A percentile compares a stretch with the other conserved stretches of the same genome.
phyloP scores from a whole-genome alignment of 2,329 filamentous ascomycete species.

The Aphanocladium album region DNA sequence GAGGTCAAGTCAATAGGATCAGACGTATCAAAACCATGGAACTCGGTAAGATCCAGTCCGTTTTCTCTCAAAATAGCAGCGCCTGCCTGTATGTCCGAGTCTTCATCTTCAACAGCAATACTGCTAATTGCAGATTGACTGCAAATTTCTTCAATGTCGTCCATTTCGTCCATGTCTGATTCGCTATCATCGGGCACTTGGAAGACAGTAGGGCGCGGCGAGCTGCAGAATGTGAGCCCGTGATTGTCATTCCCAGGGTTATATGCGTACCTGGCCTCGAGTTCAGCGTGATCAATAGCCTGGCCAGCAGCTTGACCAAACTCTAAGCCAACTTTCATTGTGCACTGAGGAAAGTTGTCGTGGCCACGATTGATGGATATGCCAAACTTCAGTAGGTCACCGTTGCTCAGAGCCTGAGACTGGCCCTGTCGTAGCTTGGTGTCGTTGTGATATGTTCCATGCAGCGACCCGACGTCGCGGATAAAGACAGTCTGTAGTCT shows the following conservation, averaged over 20 bases:
- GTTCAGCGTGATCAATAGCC: too few species aligned
- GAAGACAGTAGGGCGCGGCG: slow-evolving; percentile 29
- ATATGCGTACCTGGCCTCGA: background rate
- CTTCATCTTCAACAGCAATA: slow-evolving; percentile 21
- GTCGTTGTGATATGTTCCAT: slow-evolving; percentile 46
- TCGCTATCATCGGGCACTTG: slow-evolving; percentile 40
- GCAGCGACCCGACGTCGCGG: slow-evolving; percentile 44
- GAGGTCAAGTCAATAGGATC: slow-evolving; percentile 11
- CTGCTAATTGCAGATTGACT: slow-evolving; percentile 16
- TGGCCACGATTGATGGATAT: slow-evolving; percentile 29
- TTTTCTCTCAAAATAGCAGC: background rate
- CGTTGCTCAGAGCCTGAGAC: slow-evolving; percentile 19
- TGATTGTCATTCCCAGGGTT: slow-evolving; percentile 13
- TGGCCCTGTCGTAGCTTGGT: slow-evolving; percentile 18
- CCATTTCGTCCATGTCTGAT: background rate
- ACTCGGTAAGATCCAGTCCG: background rate
- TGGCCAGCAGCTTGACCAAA: slow-evolving; percentile 24
- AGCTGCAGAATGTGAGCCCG: slow-evolving; percentile 7
- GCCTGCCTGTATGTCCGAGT: slow-evolving; percentile 7
- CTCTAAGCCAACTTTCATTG: slow-evolving; percentile 29
- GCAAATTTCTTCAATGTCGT: background rate
- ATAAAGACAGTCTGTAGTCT: slow-evolving; percentile 44
- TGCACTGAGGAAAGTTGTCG: slow-evolving; percentile 33
- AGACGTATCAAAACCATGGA: background rate
- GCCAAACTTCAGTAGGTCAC: slow-evolving; percentile 33